Evolutionary conservation across 1,284 basidiomycete species (phyloP), one percentile per base, ranked within the genome.

Genomic region (Naganishia sp.): DNA sequence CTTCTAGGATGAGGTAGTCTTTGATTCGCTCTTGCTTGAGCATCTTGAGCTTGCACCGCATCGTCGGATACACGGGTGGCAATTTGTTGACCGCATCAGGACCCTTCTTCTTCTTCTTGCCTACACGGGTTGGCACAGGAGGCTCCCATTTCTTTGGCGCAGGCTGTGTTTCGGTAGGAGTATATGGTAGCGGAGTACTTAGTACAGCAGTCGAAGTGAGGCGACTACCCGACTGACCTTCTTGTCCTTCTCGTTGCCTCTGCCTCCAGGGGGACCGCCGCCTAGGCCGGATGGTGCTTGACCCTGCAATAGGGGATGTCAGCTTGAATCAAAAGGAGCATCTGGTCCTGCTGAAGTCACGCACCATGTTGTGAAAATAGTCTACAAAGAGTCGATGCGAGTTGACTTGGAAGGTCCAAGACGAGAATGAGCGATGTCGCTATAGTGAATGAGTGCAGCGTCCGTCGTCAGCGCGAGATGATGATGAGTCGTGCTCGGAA

Each of bases 1-100:
- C 95, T 83, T 99, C 96, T 72, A 99, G 85, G 55, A 99, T 83
- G 61, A 99, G 83, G 79, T 98, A 97, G 77, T 99, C 96, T 82
- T 99, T 97, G 82, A 98, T 97, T 68, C 96, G 89, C 79, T 99
- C 84, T 84, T 91, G 86, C 85, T 99, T 99, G 71, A 99, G 87
- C 72, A 99, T 85, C 78, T 94, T 94, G 67, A 99, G 85, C 70
- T 93, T 88, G 82, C 95, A 99, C 65, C 96, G 88, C 41, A 94
- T 97, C 50, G 91, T 96, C 17, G 95, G 95, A 79, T 86, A 94
- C 25, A 99, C 92, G 18, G 93, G 84, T 25, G 96, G 95, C 6
- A 99, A 87, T 77, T 96, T 96, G 54, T 90, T 90, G 1, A 94
- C 87, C 1, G 94, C 85, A 68, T 93, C 89, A 23, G 96, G 95